A percentile compares a stretch with the other conserved stretches of the same genome.
Evolutionary conservation across 257 asterid species (phyloP).

Genomic region (Jaltomata sinuosa): DNA sequence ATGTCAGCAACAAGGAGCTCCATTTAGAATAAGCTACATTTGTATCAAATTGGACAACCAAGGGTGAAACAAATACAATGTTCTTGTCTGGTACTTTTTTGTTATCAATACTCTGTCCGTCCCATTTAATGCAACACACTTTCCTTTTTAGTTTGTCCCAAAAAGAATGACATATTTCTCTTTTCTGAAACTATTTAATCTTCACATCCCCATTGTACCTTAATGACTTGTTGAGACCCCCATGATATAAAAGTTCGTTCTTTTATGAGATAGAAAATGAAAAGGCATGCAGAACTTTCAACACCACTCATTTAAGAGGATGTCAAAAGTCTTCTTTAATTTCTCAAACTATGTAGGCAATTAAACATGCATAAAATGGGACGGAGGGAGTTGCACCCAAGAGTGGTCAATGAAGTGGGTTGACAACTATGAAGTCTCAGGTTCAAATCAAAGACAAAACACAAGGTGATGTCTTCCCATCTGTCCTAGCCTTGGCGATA

Average conservation of each 20-base stretch:
- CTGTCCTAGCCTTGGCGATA: too few species aligned
- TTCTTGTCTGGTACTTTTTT: neutral
- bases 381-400: neutral
- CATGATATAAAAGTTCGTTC: neutral
- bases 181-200: neutral
- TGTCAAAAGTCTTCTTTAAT: neutral
- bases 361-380: neutral
- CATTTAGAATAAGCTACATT: slow-evolving; percentile 10
- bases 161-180: neutral
- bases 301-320: neutral
- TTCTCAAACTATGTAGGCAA: neutral
- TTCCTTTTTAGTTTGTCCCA: neutral
- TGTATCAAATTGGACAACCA: neutral
- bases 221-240: neutral
- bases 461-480: too few species aligned
- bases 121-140: neutral
- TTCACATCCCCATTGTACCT: neutral
- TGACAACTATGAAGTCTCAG: neutral
- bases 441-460: neutral
- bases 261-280: neutral
- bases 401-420: neutral
- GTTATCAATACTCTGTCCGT: neutral
- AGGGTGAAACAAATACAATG: neutral
- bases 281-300: neutral
- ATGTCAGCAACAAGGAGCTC: slow-evolving; percentile 7